Conservation (phyloP, 306 rosid genomes). For the Prunus mume region DNA sequence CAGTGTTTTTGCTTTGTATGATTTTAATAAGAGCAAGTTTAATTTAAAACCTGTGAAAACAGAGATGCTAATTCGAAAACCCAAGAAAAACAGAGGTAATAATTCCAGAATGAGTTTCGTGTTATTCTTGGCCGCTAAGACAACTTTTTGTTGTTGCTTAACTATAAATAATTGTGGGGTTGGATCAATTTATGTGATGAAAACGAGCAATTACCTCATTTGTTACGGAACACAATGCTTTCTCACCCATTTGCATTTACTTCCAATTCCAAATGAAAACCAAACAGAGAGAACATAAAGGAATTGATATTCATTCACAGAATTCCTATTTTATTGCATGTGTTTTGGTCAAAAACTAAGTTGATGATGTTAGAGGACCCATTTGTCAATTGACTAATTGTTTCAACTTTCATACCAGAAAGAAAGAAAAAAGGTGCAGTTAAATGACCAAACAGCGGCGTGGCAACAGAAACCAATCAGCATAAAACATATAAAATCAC, state of each 20-base stretch:
- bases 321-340: background rate
- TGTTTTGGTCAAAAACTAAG: background rate
- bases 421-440: no score
- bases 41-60: no score
- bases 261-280: background rate
- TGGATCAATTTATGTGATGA: background rate
- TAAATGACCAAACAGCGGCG: no score
- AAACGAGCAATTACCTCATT: background rate
- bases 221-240: background rate
- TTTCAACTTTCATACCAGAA: background rate
- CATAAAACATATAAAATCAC: slow-evolving; percentile 12
- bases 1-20: background rate
- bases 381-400: background rate
- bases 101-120: background rate
- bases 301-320: background rate
- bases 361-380: background rate
- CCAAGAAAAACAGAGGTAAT: background rate
- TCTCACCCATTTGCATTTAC: background rate
- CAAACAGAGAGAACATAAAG: background rate
- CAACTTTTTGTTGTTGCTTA: background rate
- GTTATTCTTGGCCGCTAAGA: background rate
- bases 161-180: background rate
- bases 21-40: background rate
- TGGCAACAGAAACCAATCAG: background rate
- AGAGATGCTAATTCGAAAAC: background rate